Evolutionary conservation across 2,329 filamentous ascomycete species (phyloP).

Genomic region (Aspergillus pseudoglaucus): DNA sequence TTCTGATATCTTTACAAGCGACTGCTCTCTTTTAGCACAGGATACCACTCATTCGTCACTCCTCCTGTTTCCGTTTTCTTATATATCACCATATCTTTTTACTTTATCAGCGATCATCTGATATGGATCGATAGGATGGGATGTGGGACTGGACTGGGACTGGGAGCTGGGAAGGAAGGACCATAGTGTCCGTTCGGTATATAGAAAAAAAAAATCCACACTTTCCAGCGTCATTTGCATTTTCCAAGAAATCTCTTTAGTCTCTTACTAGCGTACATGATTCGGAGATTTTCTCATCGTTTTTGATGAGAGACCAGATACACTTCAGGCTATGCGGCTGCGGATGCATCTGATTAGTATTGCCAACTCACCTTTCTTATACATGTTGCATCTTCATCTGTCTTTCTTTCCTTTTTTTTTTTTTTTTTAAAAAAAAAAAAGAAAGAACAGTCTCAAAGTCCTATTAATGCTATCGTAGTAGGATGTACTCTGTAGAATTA

Average conservation of each 20-base stretch:
- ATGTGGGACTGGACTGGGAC: neutral
- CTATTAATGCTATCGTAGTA: neutral
- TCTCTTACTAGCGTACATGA: too few relatives aligned
- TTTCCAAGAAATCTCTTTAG: neutral
- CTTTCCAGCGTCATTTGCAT: neutral
- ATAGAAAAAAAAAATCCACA: neutral
- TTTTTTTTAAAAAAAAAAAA: too few relatives aligned
- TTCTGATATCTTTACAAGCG: conserved; percentile 6
- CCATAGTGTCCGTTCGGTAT: neutral
- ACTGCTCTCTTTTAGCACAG: neutral
- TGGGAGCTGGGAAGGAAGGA: neutral
- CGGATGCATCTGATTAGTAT: too few relatives aligned
- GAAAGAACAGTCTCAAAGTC: too few relatives aligned
- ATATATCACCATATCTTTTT: conserved; percentile 3
- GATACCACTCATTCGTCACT: neutral
- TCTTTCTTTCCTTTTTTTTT: too few relatives aligned
- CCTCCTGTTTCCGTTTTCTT: conserved; percentile 5
- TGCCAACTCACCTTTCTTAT: too few relatives aligned
- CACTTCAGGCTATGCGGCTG: too few relatives aligned
- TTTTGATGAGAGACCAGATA: too few relatives aligned
- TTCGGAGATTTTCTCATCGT: too few relatives aligned
- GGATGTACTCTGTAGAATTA: neutral
- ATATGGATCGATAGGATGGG: neutral
- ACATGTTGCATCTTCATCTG: too few relatives aligned
- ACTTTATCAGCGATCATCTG: neutral